These are phyloP conservation scores for Sphaceloma murrayae DNA, from an alignment of 2,329 filamentous ascomycete genomes.

Conservation along the genomic window DNA sequence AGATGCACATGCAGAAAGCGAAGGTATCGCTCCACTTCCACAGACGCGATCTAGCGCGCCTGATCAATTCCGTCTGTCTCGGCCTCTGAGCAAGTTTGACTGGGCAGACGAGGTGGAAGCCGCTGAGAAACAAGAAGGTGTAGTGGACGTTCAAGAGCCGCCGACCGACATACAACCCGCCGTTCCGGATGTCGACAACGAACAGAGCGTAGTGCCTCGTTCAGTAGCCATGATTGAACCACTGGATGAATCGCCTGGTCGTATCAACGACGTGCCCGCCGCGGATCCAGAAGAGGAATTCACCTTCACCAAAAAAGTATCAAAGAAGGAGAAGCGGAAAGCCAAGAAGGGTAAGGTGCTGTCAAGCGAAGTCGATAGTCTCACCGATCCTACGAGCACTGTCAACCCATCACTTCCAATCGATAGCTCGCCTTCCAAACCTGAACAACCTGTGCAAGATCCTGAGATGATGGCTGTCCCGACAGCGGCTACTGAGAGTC, in stretches of 20 bases:
- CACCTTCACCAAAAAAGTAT: background rate
- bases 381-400: background rate
- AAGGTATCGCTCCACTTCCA: background rate
- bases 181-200: too few species aligned
- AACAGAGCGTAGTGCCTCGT: too few species aligned
- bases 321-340: constrained; percentile 11
- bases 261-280: background rate
- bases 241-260: too few species aligned
- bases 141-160: constrained; percentile 10
- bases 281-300: constrained; percentile 1
- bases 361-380: background rate
- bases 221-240: too few species aligned
- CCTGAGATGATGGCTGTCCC: too few species aligned
- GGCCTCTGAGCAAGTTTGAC: constrained; percentile 14
- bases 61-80: constrained; percentile 15
- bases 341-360: constrained; percentile 1
- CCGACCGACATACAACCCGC: background rate
- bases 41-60: constrained; percentile 1
- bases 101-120: constrained; percentile 11
- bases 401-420: background rate
- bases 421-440: too few species aligned
- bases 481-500: too few species aligned
- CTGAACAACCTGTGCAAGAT: too few species aligned
- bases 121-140: constrained; percentile 16
- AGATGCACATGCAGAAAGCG: too few species aligned